Evolutionary conservation across 257 asterid genomes (phyloP), one percentile per base, ranked within the genome.

Genomic region (Nicotiana obtusifolia): DNA sequence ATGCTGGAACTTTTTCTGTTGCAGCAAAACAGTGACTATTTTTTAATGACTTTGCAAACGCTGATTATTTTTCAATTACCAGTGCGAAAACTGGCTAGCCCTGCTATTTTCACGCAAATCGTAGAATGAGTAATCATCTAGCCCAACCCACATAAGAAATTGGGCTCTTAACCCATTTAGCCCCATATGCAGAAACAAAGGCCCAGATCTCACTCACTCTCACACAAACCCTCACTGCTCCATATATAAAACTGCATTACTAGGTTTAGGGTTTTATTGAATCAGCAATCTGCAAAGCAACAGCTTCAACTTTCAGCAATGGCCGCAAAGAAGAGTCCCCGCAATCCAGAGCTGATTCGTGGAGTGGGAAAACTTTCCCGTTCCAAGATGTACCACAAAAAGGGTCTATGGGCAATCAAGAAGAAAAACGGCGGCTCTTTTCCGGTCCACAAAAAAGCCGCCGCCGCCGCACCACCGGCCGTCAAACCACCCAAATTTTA

Each of bases 331-430:
- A 80, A 80, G 54, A 10, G 77, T 24, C 33, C 64, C 53, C 83
- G 83, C 4, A 80, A 80, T 19, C 78, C 83, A 2, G 78, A 80
- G 66, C 83, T 80, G 8, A 80, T 64, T 52, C 60, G 37, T 35
- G 83, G 78, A 28, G 33, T 80, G 16, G 83, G 83, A 20, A 80
- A 64, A 22, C 66, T 24, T 24, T 65, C 78, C 47, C 62, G 83
- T 35, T 80, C 83, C 17, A 80, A 80, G 49, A 65, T 80, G 78
- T 80, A 80, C 66, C 83, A 80, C 78, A 80, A 80, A 41, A 80
- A 71, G 77, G 83, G 83, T 24, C 65, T 80, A 5, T 80, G 83
- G 83, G 83, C 83, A 6, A 80, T 80, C 64, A 80, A 80, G 65
- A 71, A 68, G 35, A 80, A 80, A 22, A 64, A 80, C 37, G 78